Evolutionary conservation across 2,329 filamentous ascomycete genomes (phyloP), one percentile per base, ranked within the genome.

Genomic region (Arthrobotrys megalospora): DNA sequence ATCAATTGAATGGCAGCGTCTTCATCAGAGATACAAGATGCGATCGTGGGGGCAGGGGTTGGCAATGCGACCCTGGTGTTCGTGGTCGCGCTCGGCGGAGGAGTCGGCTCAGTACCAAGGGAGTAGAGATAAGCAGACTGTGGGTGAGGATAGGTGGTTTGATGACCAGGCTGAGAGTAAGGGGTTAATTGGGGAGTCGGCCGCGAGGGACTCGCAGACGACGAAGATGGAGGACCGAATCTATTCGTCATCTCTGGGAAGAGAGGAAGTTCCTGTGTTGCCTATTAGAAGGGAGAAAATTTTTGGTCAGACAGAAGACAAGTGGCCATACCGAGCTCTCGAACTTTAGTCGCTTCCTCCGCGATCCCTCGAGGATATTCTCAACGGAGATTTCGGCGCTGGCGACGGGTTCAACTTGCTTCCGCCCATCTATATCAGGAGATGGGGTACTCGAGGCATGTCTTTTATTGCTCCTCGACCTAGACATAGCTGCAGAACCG

Each of bases 1-100:
- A 99, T 98, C 82, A 99, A 88, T 85, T 98, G 96, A 83, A 97
- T 91, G 72, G 96, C 96, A 79, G 98, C 96, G 85, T 99, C 96
- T 85, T 99, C 96, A 83, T 99, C 96, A 12, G 95, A 98, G 84
- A 99, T 95, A 84, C 93, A 96, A 85, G 95, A 98, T 68, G 93
- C 93, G 81, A 98, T 92, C 11, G 96, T 99, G n/a, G 95, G 95
- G 82, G 98, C 96, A 28, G 96, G 96, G 1, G 96, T 99, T 19
- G 94, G 94, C 80, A 97, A 87, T 81, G 96, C 89, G 68, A 91
- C 90, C 43, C 76, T 80, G 14, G 76, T 79, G 24, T 80, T 87
- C 85, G 64, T 84, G 81, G 60, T 85, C 84, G 80, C 86, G 85
- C 80, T 83, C 84, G 80, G 85, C 8, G 76, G 76, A 58, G 76